phyloP scores from a whole-genome alignment of 192 early-diverging fungal species.

The Backusella liffmaniae region DNA sequence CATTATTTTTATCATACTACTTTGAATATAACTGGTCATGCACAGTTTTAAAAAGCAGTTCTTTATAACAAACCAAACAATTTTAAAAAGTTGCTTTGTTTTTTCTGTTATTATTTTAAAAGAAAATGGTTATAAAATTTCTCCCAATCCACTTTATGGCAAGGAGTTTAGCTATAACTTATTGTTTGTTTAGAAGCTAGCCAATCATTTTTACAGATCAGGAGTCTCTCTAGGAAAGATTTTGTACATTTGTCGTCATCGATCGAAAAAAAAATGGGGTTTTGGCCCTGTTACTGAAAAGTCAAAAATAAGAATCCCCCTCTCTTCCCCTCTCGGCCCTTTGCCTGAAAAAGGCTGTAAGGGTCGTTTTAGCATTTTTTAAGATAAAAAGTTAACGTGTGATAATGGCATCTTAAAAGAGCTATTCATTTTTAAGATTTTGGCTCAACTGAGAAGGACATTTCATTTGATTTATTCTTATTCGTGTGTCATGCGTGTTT shows the following conservation, averaged over 20 bases:
- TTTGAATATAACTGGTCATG: not conserved
- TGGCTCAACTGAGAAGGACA: too few relatives aligned
- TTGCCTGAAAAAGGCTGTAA: not conserved
- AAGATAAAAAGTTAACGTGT: not conserved
- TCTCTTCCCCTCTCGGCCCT: not conserved
- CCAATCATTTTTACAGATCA: slow-evolving; percentile 5
- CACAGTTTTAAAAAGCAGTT: too few relatives aligned
- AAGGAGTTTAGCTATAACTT: not conserved
- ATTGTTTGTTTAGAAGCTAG: not conserved
- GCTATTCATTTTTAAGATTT: not conserved
- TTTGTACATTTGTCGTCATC: not conserved
- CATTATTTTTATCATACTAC: not conserved
- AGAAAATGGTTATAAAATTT: not conserved
- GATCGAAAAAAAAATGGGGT: not conserved
- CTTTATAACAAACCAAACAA: not conserved
- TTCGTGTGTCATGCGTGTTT: too few relatives aligned
- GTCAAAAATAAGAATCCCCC: not conserved
- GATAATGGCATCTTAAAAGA: not conserved
- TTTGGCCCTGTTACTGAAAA: not conserved
- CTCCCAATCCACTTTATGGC: not conserved
- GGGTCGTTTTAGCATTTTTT: not conserved
- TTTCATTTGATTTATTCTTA: too few relatives aligned
- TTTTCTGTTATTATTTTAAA: not conserved
- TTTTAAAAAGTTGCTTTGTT: not conserved
- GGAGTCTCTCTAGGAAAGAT: not conserved